These are phyloP conservation scores for Lipomyces chichibuensis DNA, from an alignment of 805 yeast genomes.

Conservation along the genomic window DNA sequence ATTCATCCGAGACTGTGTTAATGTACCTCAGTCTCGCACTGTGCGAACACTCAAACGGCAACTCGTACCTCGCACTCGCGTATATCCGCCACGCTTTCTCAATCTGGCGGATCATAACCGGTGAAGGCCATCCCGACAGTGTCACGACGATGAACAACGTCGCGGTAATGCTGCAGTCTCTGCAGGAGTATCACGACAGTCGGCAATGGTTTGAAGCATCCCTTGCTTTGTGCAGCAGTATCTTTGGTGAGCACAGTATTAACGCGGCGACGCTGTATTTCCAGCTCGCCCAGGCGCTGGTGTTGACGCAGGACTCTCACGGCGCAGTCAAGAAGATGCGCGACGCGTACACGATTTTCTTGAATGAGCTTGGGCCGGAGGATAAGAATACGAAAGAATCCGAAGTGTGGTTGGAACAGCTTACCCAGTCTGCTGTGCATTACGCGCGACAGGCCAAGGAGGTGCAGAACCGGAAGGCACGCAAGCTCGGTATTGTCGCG, in stretches of 20 bases:
- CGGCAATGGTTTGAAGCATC: slow-evolving; percentile 58
- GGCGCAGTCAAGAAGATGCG: slow-evolving; percentile 61
- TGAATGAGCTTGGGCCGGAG: slow-evolving; percentile 63
- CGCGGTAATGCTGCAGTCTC: slow-evolving; percentile 60
- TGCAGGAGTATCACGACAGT: slow-evolving; percentile 55
- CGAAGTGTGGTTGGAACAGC: slow-evolving; percentile 62
- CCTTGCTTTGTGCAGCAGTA: slow-evolving; percentile 52
- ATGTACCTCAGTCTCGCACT: slow-evolving; percentile 74
- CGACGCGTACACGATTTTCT: slow-evolving; percentile 61
- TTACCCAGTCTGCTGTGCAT: slow-evolving; percentile 54
- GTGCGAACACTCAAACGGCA: slow-evolving; percentile 64
- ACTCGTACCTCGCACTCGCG: slow-evolving; percentile 62
- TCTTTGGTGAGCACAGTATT: slow-evolving; percentile 63
- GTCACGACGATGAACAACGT: slow-evolving; percentile 65
- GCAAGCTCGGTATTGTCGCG: slow-evolving; percentile 8
- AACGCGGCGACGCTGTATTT: slow-evolving; percentile 67
- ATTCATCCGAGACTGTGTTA: slow-evolving; percentile 73
- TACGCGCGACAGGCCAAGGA: slow-evolving; percentile 51
- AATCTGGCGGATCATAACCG: slow-evolving; percentile 61
- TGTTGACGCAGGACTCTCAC: slow-evolving; percentile 55
- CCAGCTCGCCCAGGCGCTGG: slow-evolving; percentile 67
- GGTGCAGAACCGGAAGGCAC: slow-evolving; percentile 34
- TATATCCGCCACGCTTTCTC: slow-evolving; percentile 62
- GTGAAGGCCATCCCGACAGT: slow-evolving; percentile 69
- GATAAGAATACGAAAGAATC: slow-evolving; percentile 70